Base-by-base conservation (phyloP, 139 green algal genomes). In the Volvox africanus region DNA sequence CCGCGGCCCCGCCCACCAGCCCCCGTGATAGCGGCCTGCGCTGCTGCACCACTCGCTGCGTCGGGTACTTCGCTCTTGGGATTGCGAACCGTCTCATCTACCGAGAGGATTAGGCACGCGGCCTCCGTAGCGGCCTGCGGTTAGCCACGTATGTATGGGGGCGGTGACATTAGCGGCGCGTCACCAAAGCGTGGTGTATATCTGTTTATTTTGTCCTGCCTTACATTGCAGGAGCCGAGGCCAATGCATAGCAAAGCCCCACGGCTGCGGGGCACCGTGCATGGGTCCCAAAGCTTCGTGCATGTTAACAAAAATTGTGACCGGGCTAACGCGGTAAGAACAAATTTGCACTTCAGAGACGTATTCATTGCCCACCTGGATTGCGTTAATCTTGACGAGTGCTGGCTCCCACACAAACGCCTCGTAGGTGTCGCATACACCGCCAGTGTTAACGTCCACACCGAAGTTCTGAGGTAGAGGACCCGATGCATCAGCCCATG, bases 71-170 rank as follows among this genome's bases (percentile, higher is more conserved):
- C 95, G 36, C 92, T 96, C 88, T 95, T 95, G 30, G 98, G 98
- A 95, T 99, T 99, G 80, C 96, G 92, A 62, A 99, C 96, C 0
- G 98, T 99, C 92, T 99, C 98, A 86, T 99, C 98, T 44, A 99
- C 97, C 14, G 95, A 98, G 73, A 99, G 94, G 79, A 99, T 97
- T 6, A 99, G 94, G 95, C 97, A 99, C 21, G 98, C 97, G 18
- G 98, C 98, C 94, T 99, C 98, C 0, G 97, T 97, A 22, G 98
- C 98, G 12, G 97, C 91, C 89, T 94, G 91, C 21, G 65, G 65
- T 55, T 55, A 55, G 9, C 44, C 44, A 55, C 44, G 9, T 55
- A 9, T 9, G 44, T 55, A 55, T 55, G 44, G 44, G 5, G 44
- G 44, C 9, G 44, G 44, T 55, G 44, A 55, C 44, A 9, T 55